Percentiles rank a stretch among this genome's conserved stretches.
These are phyloP conservation scores for Ambrosia hybrid DNA, from an alignment of 140 eudicot genomes.

Conservation along the genomic window DNA sequence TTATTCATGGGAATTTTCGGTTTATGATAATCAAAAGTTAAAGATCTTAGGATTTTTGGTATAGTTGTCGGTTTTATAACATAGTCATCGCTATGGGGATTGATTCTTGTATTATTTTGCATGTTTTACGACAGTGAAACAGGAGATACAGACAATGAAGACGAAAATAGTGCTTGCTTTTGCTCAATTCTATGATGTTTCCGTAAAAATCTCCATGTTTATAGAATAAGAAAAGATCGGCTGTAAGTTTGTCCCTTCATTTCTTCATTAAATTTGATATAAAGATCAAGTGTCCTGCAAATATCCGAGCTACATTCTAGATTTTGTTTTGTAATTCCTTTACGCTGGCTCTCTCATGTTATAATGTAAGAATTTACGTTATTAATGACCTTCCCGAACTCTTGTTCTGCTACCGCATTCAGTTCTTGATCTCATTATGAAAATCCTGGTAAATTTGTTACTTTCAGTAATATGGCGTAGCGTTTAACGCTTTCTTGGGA, in stretches of 20 bases:
- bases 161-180: conserved; percentile 52
- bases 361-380: conserved; percentile 39
- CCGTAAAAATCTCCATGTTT: conserved; percentile 18
- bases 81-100: neutral
- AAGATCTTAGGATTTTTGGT: neutral
- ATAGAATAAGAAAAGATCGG: conserved; percentile 29
- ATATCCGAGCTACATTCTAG: conserved; percentile 30
- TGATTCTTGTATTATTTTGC: conserved; percentile 16
- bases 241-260: conserved; percentile 34
- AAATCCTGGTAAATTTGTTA: conserved; percentile 22
- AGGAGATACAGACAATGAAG: conserved; percentile 55
- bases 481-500: neutral
- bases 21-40: too few species aligned
- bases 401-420: conserved; percentile 29
- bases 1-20: neutral
- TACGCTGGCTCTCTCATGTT: conserved; percentile 30
- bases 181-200: conserved; percentile 62
- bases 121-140: conserved; percentile 48
- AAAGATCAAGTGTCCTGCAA: conserved; percentile 34
- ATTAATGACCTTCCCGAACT: conserved; percentile 28
- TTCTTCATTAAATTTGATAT: conserved; percentile 37
- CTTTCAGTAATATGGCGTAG: conserved; percentile 9
- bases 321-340: conserved; percentile 30
- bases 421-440: conserved; percentile 25
- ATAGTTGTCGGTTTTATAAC: too few species aligned